Conservation (phyloP, 2,329 filamentous ascomycete genomes). For the Talaromyces sp. region DNA sequence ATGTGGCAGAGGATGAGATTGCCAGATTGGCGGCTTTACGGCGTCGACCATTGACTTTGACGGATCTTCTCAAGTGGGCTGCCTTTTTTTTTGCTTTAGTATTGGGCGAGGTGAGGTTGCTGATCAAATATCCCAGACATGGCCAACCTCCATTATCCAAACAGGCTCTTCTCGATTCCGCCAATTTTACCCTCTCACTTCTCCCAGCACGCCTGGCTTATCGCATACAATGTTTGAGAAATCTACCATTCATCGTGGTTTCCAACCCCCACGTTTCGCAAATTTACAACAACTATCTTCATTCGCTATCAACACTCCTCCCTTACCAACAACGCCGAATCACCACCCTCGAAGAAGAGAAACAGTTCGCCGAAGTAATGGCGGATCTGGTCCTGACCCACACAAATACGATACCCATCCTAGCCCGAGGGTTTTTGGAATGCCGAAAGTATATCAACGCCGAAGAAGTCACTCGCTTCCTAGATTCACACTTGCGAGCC, state of each 20-base stretch:
- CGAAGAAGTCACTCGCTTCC: conserved; percentile 77
- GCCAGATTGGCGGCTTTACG: conserved; percentile 69
- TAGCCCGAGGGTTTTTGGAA: conserved; percentile 89
- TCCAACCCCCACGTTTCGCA: conserved; percentile 92
- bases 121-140: conserved; percentile 44
- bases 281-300: conserved; percentile 94
- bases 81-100: not conserved
- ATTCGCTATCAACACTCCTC: conserved; percentile 83
- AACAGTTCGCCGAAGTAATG: conserved; percentile 84
- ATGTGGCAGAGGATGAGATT: conserved; percentile 68
- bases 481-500: conserved; percentile 89
- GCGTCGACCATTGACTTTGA: conserved; percentile 75
- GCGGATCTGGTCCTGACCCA: conserved; percentile 95
- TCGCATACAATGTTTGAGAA: conserved; percentile 86
- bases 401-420: conserved; percentile 85
- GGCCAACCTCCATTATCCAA: conserved; percentile 80
- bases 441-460: conserved; percentile 84
- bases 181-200: conserved; percentile 91
- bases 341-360: conserved; percentile 76
- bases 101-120: not conserved
- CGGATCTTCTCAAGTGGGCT: conserved; percentile 77
- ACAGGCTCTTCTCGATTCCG: conserved; percentile 75
- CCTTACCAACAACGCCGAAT: conserved; percentile 73
- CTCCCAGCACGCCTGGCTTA: conserved; percentile 89
- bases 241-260: conserved; percentile 94